Percentiles rank a stretch among this genome's conserved stretches.
Evolutionary conservation across 345 rosid genomes (phyloP).

Genomic region (Pugionium cornutum): DNA sequence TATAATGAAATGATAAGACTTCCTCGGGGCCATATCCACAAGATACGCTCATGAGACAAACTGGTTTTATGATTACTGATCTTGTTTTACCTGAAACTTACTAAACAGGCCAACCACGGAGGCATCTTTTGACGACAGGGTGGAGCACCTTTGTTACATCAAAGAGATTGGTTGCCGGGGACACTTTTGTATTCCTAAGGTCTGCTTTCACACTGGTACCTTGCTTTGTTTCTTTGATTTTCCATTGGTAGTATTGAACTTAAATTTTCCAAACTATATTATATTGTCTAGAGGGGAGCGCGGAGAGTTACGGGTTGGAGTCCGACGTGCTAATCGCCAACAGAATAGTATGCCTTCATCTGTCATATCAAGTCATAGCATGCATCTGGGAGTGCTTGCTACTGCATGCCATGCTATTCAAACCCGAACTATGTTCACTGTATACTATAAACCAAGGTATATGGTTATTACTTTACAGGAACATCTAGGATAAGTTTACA

Average conservation of each 20-base stretch:
- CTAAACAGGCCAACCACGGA: slow-evolving; percentile 81
- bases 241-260: slow-evolving; percentile 15
- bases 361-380: slow-evolving; percentile 89
- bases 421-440: slow-evolving; percentile 70
- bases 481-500: slow-evolving; percentile 13
- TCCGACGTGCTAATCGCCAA: slow-evolving; percentile 67
- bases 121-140: slow-evolving; percentile 92
- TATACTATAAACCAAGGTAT: slow-evolving; percentile 91
- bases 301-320: slow-evolving; percentile 79
- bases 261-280: slow-evolving; percentile 7
- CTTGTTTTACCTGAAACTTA: slow-evolving; percentile 14
- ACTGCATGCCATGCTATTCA: slow-evolving; percentile 82
- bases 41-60: background rate
- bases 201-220: slow-evolving; percentile 30
- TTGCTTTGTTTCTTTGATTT: slow-evolving; percentile 7
- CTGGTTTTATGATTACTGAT: slow-evolving; percentile 12
- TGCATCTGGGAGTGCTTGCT: slow-evolving; percentile 96
- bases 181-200: slow-evolving; percentile 89
- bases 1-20: background rate
- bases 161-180: slow-evolving; percentile 85
- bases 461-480: slow-evolving; percentile 21
- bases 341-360: slow-evolving; percentile 81
- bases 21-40: background rate
- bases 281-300: slow-evolving; percentile 57
- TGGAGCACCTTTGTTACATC: slow-evolving; percentile 96